These are phyloP conservation scores for Debaryomyces fabryi DNA, from an alignment of 1,139 yeast genomes.

Conservation along the genomic window DNA sequence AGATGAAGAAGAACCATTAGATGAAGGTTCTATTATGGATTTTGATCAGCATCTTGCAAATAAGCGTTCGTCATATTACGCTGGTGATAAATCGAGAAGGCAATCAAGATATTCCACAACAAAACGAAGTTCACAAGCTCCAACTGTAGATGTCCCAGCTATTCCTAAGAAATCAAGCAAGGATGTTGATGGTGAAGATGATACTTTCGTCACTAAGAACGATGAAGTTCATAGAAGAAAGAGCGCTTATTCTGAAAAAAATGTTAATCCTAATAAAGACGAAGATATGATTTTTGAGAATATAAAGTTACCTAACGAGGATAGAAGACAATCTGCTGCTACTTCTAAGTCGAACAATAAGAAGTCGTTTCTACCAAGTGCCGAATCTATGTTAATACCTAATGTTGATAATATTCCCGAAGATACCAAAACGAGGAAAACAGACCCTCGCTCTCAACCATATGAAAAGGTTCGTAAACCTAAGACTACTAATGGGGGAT, in stretches of 20 bases:
- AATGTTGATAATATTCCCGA: slow-evolving; percentile 16
- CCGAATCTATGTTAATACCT: slow-evolving; percentile 44
- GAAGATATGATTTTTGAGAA: slow-evolving; percentile 44
- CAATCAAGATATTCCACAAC: slow-evolving; percentile 26
- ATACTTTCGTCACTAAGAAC: slow-evolving; percentile 40
- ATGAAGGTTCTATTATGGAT: slow-evolving; percentile 44
- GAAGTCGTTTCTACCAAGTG: slow-evolving; percentile 38
- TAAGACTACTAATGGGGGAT: slow-evolving; percentile 14
- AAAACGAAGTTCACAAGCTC: slow-evolving; percentile 23
- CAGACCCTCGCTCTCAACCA: slow-evolving; percentile 24
- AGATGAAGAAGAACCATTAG: slow-evolving; percentile 34
- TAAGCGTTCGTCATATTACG: slow-evolving; percentile 43
- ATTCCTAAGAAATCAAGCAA: slow-evolving; percentile 11
- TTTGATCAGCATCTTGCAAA: slow-evolving; percentile 47
- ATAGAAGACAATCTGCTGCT: slow-evolving; percentile 18
- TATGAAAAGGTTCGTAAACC: slow-evolving; percentile 31
- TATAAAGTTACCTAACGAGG: slow-evolving; percentile 46
- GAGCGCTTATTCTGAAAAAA: slow-evolving; percentile 18
- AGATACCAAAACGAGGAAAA: slow-evolving; percentile 3
- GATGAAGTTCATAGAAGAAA: slow-evolving; percentile 27
- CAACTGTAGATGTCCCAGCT: slow-evolving; percentile 5
- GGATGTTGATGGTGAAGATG: slow-evolving; percentile 26
- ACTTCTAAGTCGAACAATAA: slow-evolving; percentile 14
- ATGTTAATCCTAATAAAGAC: slow-evolving; percentile 21
- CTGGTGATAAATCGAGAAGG: slow-evolving; percentile 20